phyloP scores from a whole-genome alignment of 768 basidiomycete species.

The Suillus variegatus region DNA sequence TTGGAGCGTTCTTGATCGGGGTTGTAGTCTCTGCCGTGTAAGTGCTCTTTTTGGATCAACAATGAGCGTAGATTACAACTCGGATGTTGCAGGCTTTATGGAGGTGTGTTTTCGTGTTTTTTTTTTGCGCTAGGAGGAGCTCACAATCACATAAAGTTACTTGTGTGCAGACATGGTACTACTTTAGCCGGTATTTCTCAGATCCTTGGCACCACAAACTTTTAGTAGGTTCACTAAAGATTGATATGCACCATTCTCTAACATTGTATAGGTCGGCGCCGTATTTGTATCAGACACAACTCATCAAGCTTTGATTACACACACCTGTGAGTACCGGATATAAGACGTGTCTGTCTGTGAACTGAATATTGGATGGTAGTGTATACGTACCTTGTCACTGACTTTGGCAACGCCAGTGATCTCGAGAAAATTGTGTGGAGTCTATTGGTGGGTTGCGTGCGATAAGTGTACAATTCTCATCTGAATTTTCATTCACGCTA shows the following conservation, averaged over 20 bases:
- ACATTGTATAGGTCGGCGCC: slow-evolving; percentile 41
- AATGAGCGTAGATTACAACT: background rate
- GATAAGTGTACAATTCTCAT: background rate
- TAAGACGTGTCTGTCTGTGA: background rate
- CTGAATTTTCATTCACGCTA: background rate
- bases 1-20: slow-evolving; percentile 50
- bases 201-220: slow-evolving; percentile 45
- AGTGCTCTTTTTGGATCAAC: slow-evolving; percentile 20
- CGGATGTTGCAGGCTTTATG: slow-evolving; percentile 40
- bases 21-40: slow-evolving; percentile 46
- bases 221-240: slow-evolving; percentile 32
- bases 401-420: slow-evolving; percentile 32
- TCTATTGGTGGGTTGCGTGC: slow-evolving; percentile 10
- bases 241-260: background rate
- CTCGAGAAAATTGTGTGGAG: slow-evolving; percentile 42
- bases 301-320: slow-evolving; percentile 52
- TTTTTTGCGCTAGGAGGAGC: background rate
- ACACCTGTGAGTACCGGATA: slow-evolving; percentile 38
- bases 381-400: slow-evolving; percentile 42
- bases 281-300: slow-evolving; percentile 52
- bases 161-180: slow-evolving; percentile 50
- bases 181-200: slow-evolving; percentile 43
- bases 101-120: slow-evolving; percentile 35
- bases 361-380: slow-evolving; percentile 28
- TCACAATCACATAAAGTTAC: slow-evolving; percentile 39